Conservation (phyloP, 2,329 filamentous ascomycete species). For the Simplicillium sp. region DNA sequence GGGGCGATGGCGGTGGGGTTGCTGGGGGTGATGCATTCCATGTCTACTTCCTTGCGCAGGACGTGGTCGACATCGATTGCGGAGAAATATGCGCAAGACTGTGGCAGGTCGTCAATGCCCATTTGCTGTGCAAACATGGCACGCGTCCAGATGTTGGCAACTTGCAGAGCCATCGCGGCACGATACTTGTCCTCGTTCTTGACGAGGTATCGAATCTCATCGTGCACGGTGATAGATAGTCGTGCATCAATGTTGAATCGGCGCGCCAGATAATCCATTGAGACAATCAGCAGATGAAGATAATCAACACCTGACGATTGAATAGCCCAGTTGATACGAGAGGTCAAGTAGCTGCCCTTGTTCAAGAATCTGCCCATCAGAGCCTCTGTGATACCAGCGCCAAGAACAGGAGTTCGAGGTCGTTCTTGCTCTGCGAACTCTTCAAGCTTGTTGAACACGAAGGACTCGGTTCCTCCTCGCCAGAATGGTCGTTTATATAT, state of each 20-base stretch:
- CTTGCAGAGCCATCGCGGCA: constrained; percentile 83
- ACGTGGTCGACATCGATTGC: constrained; percentile 93
- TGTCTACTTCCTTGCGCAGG: constrained; percentile 94
- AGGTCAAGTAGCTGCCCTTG: constrained; percentile 88
- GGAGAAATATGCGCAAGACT: constrained; percentile 90
- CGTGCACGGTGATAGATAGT: constrained; percentile 88
- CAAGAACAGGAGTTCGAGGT: constrained; percentile 83
- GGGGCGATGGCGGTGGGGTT: constrained; percentile 69
- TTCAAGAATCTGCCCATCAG: constrained; percentile 80
- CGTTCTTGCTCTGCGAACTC: constrained; percentile 93
- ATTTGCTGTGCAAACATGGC: constrained; percentile 97
- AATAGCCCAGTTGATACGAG: constrained; percentile 97
- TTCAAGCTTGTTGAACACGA: constrained; percentile 97
- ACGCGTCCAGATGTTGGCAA: constrained; percentile 92
- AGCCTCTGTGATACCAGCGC: constrained; percentile 92
- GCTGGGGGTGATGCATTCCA: constrained; percentile 91
- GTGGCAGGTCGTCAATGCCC: constrained; percentile 89
- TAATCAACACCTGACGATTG: constrained; percentile 97
- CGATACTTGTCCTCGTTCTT: constrained; percentile 78
- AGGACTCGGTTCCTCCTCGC: constrained; percentile 92
- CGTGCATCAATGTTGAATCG: constrained; percentile 80
- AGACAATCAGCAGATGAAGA: constrained; percentile 82
- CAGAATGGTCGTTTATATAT: constrained; percentile 75
- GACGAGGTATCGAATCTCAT: constrained; percentile 93
- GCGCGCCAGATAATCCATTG: constrained; percentile 87